Percentiles rank a stretch among this genome's conserved stretches.
Conservation (phyloP, 2,329 filamentous ascomycete genomes). For the Coniochaeta prunicola region DNA sequence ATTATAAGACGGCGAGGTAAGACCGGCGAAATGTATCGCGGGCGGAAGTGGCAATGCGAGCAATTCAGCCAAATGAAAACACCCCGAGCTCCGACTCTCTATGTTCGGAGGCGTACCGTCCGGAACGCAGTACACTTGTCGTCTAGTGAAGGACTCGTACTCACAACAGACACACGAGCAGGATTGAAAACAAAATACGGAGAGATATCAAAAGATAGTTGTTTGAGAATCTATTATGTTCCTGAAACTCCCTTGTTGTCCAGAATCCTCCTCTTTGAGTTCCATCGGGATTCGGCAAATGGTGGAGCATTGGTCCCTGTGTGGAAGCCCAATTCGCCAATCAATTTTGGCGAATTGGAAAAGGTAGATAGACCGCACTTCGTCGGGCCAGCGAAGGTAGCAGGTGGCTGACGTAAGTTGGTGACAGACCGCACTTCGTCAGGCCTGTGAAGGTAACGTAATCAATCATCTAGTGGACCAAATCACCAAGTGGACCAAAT, state of each 20-base stretch:
- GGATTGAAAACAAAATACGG: not conserved
- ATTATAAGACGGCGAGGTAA: not conserved
- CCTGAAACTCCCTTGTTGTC: not conserved
- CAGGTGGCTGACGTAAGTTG: too few species aligned
- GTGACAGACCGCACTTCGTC: too few species aligned
- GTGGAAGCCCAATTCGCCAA: not conserved
- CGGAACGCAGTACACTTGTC: not conserved
- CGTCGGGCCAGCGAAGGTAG: too few species aligned
- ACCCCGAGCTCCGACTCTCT: not conserved
- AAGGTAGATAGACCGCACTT: not conserved
- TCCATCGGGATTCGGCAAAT: not conserved
- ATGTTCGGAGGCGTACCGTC: not conserved
- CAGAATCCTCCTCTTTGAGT: not conserved
- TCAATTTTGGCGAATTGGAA: not conserved
- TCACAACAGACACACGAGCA: not conserved
- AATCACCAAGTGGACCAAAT: too few species aligned
- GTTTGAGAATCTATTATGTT: not conserved
- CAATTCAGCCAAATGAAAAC: not conserved
- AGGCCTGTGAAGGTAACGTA: too few species aligned
- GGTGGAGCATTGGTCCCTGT: not conserved
- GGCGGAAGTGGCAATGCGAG: not conserved
- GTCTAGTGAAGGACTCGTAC: not conserved
- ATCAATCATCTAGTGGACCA: too few species aligned
- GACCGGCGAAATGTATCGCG: not conserved
- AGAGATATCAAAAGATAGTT: not conserved